These are phyloP conservation scores for Annulohypoxylon truncatum DNA, from an alignment of 2,329 filamentous ascomycete species.

Conservation along the genomic window DNA sequence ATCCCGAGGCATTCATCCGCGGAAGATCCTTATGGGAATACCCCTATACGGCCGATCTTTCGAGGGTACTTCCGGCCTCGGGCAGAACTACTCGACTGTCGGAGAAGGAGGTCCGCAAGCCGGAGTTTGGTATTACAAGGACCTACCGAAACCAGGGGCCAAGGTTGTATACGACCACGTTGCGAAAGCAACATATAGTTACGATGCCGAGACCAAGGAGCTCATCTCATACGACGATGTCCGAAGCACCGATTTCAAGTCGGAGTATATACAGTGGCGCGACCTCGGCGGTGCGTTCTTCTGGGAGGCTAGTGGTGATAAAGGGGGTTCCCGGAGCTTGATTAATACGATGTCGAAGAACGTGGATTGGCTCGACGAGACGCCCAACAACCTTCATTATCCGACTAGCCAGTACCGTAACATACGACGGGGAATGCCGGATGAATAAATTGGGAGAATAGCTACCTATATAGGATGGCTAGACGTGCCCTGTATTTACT, in stretches of 20 bases:
- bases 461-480: background rate
- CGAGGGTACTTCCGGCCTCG: conserved; percentile 73
- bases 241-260: conserved; percentile 69
- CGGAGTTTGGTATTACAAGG: conserved; percentile 73
- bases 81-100: conserved; percentile 70
- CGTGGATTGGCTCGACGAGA: conserved; percentile 62
- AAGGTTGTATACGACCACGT: conserved; percentile 66
- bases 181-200: conserved; percentile 76
- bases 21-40: conserved; percentile 80
- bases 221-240: conserved; percentile 79
- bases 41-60: conserved; percentile 86
- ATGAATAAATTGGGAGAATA: conserved; percentile 22
- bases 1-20: conserved; percentile 64
- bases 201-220: conserved; percentile 67
- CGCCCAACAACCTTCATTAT: conserved; percentile 65
- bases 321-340: conserved; percentile 64
- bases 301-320: conserved; percentile 84
- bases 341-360: conserved; percentile 62
- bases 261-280: conserved; percentile 68
- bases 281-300: conserved; percentile 82
- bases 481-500: too few species aligned
- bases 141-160: conserved; percentile 71
- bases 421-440: conserved; percentile 56
- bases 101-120: conserved; percentile 68
- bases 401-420: conserved; percentile 70